Conservation (phyloP, 2,329 filamentous ascomycete species). For the Daldinia sp. region DNA sequence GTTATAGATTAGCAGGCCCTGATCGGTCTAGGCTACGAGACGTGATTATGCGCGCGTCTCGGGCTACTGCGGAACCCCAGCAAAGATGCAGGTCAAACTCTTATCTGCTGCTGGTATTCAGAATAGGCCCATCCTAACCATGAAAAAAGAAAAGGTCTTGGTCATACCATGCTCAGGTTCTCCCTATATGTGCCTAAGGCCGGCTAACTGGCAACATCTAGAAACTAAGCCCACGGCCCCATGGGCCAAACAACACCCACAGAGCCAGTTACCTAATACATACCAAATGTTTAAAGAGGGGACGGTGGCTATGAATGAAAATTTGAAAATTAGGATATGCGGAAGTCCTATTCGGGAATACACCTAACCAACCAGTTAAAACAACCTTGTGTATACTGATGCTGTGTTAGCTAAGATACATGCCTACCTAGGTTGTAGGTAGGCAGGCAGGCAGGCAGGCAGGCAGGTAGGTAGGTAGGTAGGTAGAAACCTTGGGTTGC, state of each 20-base stretch:
- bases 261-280: neutral
- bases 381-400: slow-evolving; percentile 18
- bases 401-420: slow-evolving; percentile 7
- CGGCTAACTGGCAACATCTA: neutral
- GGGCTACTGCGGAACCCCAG: neutral
- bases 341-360: neutral
- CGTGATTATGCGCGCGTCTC: neutral
- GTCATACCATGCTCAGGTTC: neutral
- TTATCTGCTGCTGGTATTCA: neutral
- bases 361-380: neutral
- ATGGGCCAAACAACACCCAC: neutral
- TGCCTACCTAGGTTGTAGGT: neutral
- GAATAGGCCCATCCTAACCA: neutral
- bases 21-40: neutral
- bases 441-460: too few species aligned
- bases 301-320: neutral
- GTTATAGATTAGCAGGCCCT: neutral
- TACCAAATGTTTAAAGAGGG: neutral
- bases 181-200: neutral
- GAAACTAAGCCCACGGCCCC: neutral
- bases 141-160: neutral
- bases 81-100: neutral
- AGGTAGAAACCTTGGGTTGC: slow-evolving; percentile 12
- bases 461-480: too few species aligned
- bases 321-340: neutral